Percentiles rank a stretch among this genome's conserved stretches.
phyloP scores from a whole-genome alignment of 225 moss, liverwort and hornwort species.

The Climacium dendroides region DNA sequence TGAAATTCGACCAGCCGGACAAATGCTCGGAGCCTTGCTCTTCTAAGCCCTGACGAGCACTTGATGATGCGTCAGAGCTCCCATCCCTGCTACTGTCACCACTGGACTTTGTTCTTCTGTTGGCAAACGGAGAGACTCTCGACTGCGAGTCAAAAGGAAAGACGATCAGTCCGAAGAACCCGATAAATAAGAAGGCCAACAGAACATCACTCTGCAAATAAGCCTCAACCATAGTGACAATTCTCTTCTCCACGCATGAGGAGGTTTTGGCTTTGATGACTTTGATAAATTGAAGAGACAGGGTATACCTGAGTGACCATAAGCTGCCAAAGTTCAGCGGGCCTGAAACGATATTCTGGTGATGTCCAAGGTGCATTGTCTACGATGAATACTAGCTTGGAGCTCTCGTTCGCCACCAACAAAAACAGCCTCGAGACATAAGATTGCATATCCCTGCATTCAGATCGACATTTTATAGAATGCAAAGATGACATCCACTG shows the following conservation, averaged over 20 bases:
- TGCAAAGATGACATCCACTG: background rate
- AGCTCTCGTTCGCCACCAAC: slow-evolving; percentile 54
- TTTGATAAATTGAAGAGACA: background rate
- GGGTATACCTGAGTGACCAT: slow-evolving; percentile 63
- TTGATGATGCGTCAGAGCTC: slow-evolving; percentile 9
- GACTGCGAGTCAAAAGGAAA: slow-evolving; percentile 37
- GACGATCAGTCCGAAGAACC: background rate
- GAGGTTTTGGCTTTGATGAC: background rate
- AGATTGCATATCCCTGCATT: slow-evolving; percentile 77
- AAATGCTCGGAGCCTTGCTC: background rate
- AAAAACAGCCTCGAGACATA: slow-evolving; percentile 84
- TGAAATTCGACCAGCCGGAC: slow-evolving; percentile 40
- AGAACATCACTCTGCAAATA: background rate
- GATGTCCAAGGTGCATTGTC: slow-evolving; percentile 89
- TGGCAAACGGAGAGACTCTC: slow-evolving; percentile 79
- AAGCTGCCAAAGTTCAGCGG: slow-evolving; percentile 75
- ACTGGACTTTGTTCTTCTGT: slow-evolving; percentile 42
- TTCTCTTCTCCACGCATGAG: background rate
- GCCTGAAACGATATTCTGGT: slow-evolving; percentile 50
- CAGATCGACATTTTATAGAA: background rate
- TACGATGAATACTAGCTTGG: slow-evolving; percentile 73
- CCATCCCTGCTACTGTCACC: slow-evolving; percentile 14
- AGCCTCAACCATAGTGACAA: background rate
- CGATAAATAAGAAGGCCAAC: background rate
- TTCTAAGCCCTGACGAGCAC: background rate